phyloP scores from a whole-genome alignment of 2,329 filamentous ascomycete species.

The Verticillium albo-atrum region DNA sequence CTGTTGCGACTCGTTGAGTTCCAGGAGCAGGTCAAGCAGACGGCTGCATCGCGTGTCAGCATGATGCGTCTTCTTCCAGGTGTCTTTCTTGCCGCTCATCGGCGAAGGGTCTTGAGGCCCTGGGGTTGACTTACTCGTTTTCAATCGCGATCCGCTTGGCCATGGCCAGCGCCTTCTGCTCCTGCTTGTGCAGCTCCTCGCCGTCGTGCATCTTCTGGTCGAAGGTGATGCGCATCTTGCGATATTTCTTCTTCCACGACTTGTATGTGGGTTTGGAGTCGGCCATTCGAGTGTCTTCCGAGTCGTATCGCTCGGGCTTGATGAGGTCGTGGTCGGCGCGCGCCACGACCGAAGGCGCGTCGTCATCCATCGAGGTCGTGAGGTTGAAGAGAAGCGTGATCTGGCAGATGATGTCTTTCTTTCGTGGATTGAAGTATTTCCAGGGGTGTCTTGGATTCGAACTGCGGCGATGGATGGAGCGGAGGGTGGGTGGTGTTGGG shows the following conservation, averaged over 20 bases:
- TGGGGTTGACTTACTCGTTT: slow-evolving; percentile 71
- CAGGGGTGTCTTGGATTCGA: no score
- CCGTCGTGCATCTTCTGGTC: slow-evolving; percentile 75
- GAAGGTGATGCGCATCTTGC: slow-evolving; percentile 79
- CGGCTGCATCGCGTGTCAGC: slow-evolving; percentile 51
- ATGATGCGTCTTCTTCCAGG: not conserved
- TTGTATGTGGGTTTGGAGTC: slow-evolving; percentile 54
- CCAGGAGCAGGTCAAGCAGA: slow-evolving; percentile 80
- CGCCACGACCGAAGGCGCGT: slow-evolving; percentile 12
- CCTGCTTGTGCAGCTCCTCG: slow-evolving; percentile 76
- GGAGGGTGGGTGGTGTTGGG: slow-evolving; percentile 2
- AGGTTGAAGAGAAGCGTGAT: no score
- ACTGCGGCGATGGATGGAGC: no score
- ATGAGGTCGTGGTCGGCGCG: slow-evolving; percentile 21
- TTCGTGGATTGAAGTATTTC: no score
- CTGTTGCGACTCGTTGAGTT: slow-evolving; percentile 81
- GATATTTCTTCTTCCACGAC: slow-evolving; percentile 89
- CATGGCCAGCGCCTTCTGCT: slow-evolving; percentile 74
- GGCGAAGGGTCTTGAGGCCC: no score
- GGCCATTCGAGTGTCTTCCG: slow-evolving; percentile 25
- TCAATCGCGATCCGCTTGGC: slow-evolving; percentile 82
- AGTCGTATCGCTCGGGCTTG: slow-evolving; percentile 36
- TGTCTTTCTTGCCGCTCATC: no score
- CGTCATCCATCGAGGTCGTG: slow-evolving; percentile 21
- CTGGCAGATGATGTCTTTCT: no score